phyloP scores from a whole-genome alignment of 2,329 filamentous ascomycete genomes.

The Verticillium klebahnii region DNA sequence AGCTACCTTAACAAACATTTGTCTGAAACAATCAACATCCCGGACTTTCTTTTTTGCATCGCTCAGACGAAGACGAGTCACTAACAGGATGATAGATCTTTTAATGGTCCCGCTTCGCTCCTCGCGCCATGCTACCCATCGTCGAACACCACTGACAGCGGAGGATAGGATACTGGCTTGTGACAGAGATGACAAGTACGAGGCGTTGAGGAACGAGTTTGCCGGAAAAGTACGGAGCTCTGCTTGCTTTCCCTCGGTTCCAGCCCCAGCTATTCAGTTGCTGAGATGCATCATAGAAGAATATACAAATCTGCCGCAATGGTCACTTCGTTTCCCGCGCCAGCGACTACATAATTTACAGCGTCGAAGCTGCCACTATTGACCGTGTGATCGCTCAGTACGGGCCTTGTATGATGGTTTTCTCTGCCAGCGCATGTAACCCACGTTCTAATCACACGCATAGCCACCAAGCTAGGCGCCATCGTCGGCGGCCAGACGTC shows the following conservation, averaged over 20 bases:
- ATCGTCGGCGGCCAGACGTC: conserved; percentile 98
- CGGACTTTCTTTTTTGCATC: conserved; percentile 11
- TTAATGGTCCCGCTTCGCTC: conserved; percentile 25
- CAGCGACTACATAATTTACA: conserved; percentile 99
- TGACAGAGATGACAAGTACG: conserved; percentile 85
- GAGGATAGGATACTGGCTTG: conserved; percentile 79
- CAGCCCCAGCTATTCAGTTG: background rate
- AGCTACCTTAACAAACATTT: conserved; percentile 84
- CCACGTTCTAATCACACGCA: conserved; percentile 5
- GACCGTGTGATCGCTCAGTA: conserved; percentile 81
- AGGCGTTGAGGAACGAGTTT: conserved; percentile 28
- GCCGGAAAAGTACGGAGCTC: conserved; percentile 69
- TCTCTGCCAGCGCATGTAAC: conserved; percentile 8
- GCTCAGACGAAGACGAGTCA: background rate
- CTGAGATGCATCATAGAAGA: conserved; percentile 44
- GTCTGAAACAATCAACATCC: conserved; percentile 62
- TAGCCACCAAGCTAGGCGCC: conserved; percentile 90
- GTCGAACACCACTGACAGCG: conserved; percentile 6
- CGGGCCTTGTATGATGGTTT: conserved; percentile 69
- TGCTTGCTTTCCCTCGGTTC: conserved; percentile 30
- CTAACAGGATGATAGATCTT: conserved; percentile 15
- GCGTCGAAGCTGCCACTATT: conserved; percentile 90
- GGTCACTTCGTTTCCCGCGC: conserved; percentile 92
- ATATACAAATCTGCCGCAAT: conserved; percentile 85
- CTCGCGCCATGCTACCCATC: conserved; percentile 1